Base-by-base conservation (phyloP, 345 rosid species). In the Brassica carinata region DNA sequence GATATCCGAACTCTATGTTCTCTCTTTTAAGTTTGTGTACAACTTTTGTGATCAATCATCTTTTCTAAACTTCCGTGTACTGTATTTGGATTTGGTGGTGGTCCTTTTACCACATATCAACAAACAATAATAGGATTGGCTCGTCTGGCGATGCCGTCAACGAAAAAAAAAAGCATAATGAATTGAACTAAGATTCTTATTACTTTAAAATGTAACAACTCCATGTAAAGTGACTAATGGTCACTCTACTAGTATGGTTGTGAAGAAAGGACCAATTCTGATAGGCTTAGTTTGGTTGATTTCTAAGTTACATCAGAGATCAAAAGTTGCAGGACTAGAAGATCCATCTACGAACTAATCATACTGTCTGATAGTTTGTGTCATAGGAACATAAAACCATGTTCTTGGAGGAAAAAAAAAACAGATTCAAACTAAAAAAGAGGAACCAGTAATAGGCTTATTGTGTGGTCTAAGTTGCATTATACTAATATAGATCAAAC, bases 31-130 rank as follows among this genome's bases (percentile, higher is more conserved):
- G 51, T 62, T 51, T 68, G 62, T 80, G 67, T 75, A 53, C 78
- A 67, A 74, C 68, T 67, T 79, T 74, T 45, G 63, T 31, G 18
- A 72, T 72, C 77, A 36, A 55, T 68, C 83, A 59, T 73, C 58
- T 68, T 68, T 19, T 19, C 74, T 33, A 6, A 33, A 38, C 5
- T 27, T 40, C 19, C 1, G 13, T 68, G 74, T 63, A 63, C 67
- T 63, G 67, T 45, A 48, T 79, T 58, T 73, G 69, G 38, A 58
- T 43, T 79, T n/a, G 30, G 38, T 15, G 61, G 4, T 45, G 38
- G 23, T 61, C 26, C 27, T 58, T 58, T 5, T 29, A 40, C 51
- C 51, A 65, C 58, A 38, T 72, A 18, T 78, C 77, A 78, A 71
- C 71, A 63, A 72, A 23, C 4, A 78, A 72, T 72, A 72, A 78